Evolutionary conservation across 805 yeast genomes (phyloP), one percentile per base, ranked within the genome.

Genomic region (Cyberlindnera subsufficiens): DNA sequence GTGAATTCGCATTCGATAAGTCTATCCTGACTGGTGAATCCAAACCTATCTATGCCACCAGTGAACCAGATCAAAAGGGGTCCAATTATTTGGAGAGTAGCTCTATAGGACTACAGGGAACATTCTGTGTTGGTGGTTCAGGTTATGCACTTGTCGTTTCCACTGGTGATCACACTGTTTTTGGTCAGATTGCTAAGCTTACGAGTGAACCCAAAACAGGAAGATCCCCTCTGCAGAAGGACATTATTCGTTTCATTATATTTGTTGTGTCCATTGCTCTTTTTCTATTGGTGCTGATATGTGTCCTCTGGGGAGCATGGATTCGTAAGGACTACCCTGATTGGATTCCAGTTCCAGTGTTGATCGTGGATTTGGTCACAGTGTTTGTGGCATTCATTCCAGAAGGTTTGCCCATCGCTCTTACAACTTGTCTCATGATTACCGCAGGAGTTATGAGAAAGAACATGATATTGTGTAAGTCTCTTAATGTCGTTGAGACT

Each of bases 11-110:
- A 16, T 69, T 72, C 50, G 78, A 73, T 50, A 61, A 73, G 45
- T 63, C 77, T 14, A 63, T 72, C 14, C 61, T 73, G 31, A 73
- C 78, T 11, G 78, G 78, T 51, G 77, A 72, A 50, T 69, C 78
- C 3, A 63, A 64, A 40, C 66, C 75, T 6, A 53, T 65, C 5
- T 58, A 59, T 15, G 71, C 67, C 6, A 49, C 62, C 5, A 40
- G 53, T 2, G 46, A 43, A 9, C 36, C 59, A 17, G 68, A 64
- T 32, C 51, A 58, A 14, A 40, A 43, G 15, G 61, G 59, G 13
- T 55, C 67, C 6, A 71, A 71, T 50, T 72, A 67, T 48, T 54
- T 72, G 43, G 77, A 72, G 49, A 58, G 68, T 37, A 43, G 53
- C 11, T 62, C 69, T 51, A 67, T 72, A 45, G 77, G 73, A 1